phyloP scores from a whole-genome alignment of 148 eudicot genomes.

The Bassia scoparia region DNA sequence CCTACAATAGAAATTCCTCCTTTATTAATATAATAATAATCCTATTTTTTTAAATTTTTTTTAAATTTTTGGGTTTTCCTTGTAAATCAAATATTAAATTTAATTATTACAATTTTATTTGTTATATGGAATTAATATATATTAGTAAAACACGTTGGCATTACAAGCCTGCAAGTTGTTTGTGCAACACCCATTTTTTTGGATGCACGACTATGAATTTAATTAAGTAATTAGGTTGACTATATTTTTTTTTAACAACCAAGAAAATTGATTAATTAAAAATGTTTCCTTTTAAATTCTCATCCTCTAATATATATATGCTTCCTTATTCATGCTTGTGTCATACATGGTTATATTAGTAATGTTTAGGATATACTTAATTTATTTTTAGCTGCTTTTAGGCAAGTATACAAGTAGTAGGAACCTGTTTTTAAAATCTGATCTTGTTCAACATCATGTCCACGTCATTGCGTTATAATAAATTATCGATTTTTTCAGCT shows the following conservation, averaged over 20 bases:
- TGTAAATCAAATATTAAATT: neutral
- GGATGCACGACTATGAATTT: constrained; percentile 26
- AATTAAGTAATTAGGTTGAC: constrained; percentile 1
- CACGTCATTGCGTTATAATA: neutral
- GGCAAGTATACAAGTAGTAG: neutral
- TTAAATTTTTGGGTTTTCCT: neutral
- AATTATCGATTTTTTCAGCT: too few species aligned
- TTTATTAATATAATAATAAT: neutral
- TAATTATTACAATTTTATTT: neutral
- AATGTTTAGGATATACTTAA: too few species aligned
- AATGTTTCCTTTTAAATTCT: neutral
- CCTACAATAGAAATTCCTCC: constrained; percentile 21
- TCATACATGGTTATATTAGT: too few species aligned
- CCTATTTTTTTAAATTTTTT: neutral
- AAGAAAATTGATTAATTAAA: too few species aligned
- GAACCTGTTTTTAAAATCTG: neutral
- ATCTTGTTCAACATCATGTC: neutral
- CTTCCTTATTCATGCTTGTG: neutral
- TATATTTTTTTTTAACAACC: neutral
- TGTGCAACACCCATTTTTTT: constrained; percentile 22
- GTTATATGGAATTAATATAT: neutral
- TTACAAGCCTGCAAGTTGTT: constrained; percentile 19
- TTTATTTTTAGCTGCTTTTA: neutral
- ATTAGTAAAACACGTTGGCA: constrained; percentile 11
- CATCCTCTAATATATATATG: neutral